A percentile compares a stretch with the other conserved stretches of the same genome.
Evolutionary conservation across 208 protist genomes (phyloP).

Genomic region (Strigomonas galati): DNA sequence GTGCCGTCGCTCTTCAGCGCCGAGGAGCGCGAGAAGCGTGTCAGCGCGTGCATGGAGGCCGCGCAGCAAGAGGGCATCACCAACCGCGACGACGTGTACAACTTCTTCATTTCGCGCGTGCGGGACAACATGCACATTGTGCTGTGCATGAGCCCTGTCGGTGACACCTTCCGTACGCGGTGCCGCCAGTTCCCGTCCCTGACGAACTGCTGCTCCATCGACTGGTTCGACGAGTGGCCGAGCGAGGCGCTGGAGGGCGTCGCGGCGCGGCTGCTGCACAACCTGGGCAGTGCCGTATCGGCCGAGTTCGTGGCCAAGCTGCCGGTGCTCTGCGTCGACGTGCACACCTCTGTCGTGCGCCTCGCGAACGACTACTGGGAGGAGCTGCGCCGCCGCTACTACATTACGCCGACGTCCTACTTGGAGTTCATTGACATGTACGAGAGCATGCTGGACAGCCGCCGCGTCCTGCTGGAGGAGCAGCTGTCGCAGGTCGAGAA

Average conservation of each 20-base stretch:
- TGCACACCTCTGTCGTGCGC: slow-evolving; percentile 74
- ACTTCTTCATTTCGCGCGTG: slow-evolving; percentile 95
- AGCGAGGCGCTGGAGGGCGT: slow-evolving; percentile 91
- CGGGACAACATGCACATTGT: slow-evolving; percentile 96
- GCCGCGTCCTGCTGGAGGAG: slow-evolving; percentile 69
- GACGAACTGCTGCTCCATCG: slow-evolving; percentile 97
- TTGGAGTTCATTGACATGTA: slow-evolving; percentile 96
- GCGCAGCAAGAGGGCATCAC: slow-evolving; percentile 85
- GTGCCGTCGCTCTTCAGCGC: slow-evolving; percentile 95
- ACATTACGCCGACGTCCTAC: slow-evolving; percentile 95
- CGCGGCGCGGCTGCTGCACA: slow-evolving; percentile 73
- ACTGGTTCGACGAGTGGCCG: slow-evolving; percentile 98
- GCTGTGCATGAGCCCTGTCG: slow-evolving; percentile 96
- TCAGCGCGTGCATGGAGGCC: slow-evolving; percentile 89
- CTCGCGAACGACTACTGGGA: slow-evolving; percentile 85
- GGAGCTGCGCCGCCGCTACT: slow-evolving; percentile 92
- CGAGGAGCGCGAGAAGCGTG: slow-evolving; percentile 95
- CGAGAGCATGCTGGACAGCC: slow-evolving; percentile 78
- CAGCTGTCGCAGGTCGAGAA: slow-evolving; percentile 90
- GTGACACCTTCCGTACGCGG: slow-evolving; percentile 92
- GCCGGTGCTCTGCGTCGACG: slow-evolving; percentile 82
- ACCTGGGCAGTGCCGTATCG: slow-evolving; percentile 36
- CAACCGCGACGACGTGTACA: slow-evolving; percentile 91
- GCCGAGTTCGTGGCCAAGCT: slow-evolving; percentile 57
- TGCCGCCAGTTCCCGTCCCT: slow-evolving; percentile 97